Percentiles rank a stretch among this genome's conserved stretches.
phyloP scores from a whole-genome alignment of 345 rosid species.

The Brassica rapa region DNA sequence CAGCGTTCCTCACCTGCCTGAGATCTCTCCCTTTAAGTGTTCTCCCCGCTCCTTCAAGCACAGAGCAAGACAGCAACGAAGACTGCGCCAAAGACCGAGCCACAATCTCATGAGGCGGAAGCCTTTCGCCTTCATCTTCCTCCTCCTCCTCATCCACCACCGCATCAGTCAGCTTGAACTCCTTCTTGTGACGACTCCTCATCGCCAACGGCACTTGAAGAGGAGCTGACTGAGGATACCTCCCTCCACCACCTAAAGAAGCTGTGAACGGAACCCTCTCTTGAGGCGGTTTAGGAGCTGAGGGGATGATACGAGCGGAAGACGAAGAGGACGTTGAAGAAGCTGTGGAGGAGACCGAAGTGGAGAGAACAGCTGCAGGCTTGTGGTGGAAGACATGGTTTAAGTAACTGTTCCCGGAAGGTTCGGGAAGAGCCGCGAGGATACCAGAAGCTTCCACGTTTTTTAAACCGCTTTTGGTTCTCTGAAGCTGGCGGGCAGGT shows the following conservation, averaged over 20 bases:
- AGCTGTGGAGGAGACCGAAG: slow-evolving; percentile 46
- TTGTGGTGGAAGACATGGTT: slow-evolving; percentile 59
- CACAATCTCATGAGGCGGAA: slow-evolving; percentile 89
- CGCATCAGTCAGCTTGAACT: slow-evolving; percentile 51
- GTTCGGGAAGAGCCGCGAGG: slow-evolving; percentile 72
- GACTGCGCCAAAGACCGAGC: slow-evolving; percentile 68
- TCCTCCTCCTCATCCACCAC: slow-evolving; percentile 50
- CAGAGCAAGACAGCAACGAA: slow-evolving; percentile 61
- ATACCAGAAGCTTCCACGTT: slow-evolving; percentile 65
- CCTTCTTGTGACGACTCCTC: slow-evolving; percentile 47
- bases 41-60: slow-evolving; percentile 86
- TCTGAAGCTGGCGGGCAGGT: slow-evolving; percentile 34
- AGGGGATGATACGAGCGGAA: slow-evolving; percentile 58
- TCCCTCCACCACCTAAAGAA: slow-evolving; percentile 38
- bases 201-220: slow-evolving; percentile 65
- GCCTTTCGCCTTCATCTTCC: slow-evolving; percentile 59
- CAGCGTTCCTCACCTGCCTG: slow-evolving; percentile 78
- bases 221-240: slow-evolving; percentile 72
- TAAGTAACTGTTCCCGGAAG: slow-evolving; percentile 35
- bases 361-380: slow-evolving; percentile 49
- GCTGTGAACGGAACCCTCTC: slow-evolving; percentile 49
- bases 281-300: slow-evolving; percentile 67
- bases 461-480: slow-evolving; percentile 43
- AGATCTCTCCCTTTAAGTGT: slow-evolving; percentile 93
- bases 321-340: slow-evolving; percentile 39